Conservation (phyloP, 2,329 filamentous ascomycete species). For the Teratosphaeria destructans region DNA sequence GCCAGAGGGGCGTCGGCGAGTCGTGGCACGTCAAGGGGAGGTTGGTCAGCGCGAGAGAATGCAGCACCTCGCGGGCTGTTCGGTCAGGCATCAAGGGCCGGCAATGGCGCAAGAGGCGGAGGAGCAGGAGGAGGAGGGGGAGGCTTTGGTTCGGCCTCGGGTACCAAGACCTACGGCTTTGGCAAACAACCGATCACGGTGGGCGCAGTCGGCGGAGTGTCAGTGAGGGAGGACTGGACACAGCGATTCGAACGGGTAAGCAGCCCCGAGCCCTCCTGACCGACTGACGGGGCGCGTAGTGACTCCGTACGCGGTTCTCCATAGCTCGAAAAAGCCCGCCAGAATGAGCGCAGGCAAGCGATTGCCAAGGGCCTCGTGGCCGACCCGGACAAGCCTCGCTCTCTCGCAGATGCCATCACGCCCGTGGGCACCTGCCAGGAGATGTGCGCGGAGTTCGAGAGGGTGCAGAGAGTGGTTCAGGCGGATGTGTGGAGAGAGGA, state of each 20-base stretch:
- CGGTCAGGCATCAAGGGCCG: constrained; percentile 1
- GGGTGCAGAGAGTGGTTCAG: constrained; percentile 51
- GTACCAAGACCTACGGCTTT: constrained; percentile 1
- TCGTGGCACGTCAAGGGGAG: constrained; percentile 1
- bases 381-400: constrained; percentile 51
- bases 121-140: not conserved
- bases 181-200: not conserved
- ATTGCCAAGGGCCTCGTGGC: constrained; percentile 45
- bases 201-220: constrained; percentile 2
- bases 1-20: constrained; percentile 4
- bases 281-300: constrained; percentile 19
- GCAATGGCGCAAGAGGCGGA: not conserved
- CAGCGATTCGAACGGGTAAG: constrained; percentile 8
- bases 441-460: constrained; percentile 56
- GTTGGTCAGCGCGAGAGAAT: not conserved
- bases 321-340: constrained; percentile 39
- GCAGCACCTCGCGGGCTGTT: not conserved
- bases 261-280: not conserved
- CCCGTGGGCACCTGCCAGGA: constrained; percentile 50
- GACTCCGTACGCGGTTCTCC: constrained; percentile 10
- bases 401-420: constrained; percentile 50
- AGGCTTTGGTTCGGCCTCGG: not conserved
- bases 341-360: constrained; percentile 40
- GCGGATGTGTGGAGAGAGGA: constrained; percentile 52
- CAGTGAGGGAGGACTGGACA: constrained; percentile 2